Percentiles rank a stretch among this genome's conserved stretches.
These are phyloP conservation scores for Apiotrichum mycotoxinovorans DNA, from an alignment of 1,284 basidiomycete species.

Conservation along the genomic window DNA sequence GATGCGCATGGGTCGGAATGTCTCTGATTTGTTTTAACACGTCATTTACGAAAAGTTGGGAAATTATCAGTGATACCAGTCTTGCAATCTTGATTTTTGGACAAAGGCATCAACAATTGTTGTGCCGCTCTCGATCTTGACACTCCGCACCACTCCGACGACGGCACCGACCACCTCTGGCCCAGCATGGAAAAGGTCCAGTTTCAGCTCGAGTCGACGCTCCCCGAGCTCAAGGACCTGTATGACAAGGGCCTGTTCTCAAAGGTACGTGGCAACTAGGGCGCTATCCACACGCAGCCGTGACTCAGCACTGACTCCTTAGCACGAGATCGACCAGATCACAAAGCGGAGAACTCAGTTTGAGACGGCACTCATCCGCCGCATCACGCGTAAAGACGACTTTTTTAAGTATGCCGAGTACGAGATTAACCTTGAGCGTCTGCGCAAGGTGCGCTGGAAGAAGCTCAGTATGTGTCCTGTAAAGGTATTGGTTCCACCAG, in stretches of 20 bases:
- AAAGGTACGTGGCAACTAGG: conserved; percentile 55
- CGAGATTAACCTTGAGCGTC: conserved; percentile 80
- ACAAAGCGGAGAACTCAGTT: conserved; percentile 78
- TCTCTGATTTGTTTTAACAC: too few relatives aligned
- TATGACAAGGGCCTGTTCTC: conserved; percentile 83
- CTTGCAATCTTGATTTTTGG: too few relatives aligned
- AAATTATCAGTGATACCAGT: neutral
- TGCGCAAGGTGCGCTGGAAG: conserved; percentile 69
- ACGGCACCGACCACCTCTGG: neutral
- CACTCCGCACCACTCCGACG: neutral
- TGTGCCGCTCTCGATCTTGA: neutral
- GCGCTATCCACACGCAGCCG: too few relatives aligned
- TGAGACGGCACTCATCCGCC: conserved; percentile 77
- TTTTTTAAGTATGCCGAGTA: conserved; percentile 88
- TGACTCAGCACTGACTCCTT: neutral
- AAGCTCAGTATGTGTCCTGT: conserved; percentile 57
- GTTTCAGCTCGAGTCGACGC: conserved; percentile 93
- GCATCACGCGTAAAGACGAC: conserved; percentile 79
- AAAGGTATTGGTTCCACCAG: neutral
- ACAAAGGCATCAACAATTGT: neutral
- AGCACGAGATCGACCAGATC: conserved; percentile 73
- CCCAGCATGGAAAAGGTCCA: conserved; percentile 84
- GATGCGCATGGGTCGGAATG: too few relatives aligned
- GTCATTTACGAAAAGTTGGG: neutral
- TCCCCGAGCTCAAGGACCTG: conserved; percentile 92